A percentile compares a stretch with the other conserved stretches of the same genome.
Conservation (phyloP, 805 yeast species). For the Cyberlindnera euphorbiiphila region DNA sequence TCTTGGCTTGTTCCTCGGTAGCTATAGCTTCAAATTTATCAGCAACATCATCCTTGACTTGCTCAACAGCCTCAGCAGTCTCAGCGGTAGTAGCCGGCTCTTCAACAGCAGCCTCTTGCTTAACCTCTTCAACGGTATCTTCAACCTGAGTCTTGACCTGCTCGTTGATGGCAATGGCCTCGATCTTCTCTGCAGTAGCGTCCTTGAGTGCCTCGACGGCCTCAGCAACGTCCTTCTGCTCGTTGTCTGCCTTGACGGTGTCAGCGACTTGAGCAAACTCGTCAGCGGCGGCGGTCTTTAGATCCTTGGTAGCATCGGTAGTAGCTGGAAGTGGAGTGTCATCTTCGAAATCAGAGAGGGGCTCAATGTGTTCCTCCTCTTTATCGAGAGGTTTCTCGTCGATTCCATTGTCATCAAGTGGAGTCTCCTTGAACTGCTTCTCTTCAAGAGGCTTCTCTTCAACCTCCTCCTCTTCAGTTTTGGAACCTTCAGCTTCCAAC, state of each 20-base stretch:
- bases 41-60: slow-evolving; percentile 7
- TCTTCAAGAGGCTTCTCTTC: slow-evolving; percentile 1
- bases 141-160: slow-evolving; percentile 2
- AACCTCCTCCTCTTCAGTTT: slow-evolving; percentile 6
- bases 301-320: slow-evolving; percentile 4
- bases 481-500: slow-evolving; percentile 16
- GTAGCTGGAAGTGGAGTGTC: slow-evolving; percentile 6
- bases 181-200: slow-evolving; percentile 4
- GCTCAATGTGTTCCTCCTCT: slow-evolving; percentile 13
- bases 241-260: slow-evolving; percentile 2
- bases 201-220: slow-evolving; percentile 3
- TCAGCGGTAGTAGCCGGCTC: slow-evolving; percentile 2
- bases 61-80: slow-evolving; percentile 4
- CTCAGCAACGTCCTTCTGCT: slow-evolving; percentile 3
- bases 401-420: background rate
- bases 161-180: slow-evolving; percentile 1
- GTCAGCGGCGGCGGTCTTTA: slow-evolving; percentile 5
- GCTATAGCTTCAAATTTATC: slow-evolving; percentile 8
- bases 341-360: slow-evolving; percentile 12
- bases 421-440: background rate
- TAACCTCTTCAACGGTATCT: slow-evolving; percentile 4
- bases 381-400: slow-evolving; percentile 3
- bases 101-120: slow-evolving; percentile 6
- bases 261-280: slow-evolving; percentile 5
- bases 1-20: background rate